These are phyloP conservation scores for Sclerotinia trifoliorum DNA, from an alignment of 2,329 filamentous ascomycete species.

Conservation along the genomic window DNA sequence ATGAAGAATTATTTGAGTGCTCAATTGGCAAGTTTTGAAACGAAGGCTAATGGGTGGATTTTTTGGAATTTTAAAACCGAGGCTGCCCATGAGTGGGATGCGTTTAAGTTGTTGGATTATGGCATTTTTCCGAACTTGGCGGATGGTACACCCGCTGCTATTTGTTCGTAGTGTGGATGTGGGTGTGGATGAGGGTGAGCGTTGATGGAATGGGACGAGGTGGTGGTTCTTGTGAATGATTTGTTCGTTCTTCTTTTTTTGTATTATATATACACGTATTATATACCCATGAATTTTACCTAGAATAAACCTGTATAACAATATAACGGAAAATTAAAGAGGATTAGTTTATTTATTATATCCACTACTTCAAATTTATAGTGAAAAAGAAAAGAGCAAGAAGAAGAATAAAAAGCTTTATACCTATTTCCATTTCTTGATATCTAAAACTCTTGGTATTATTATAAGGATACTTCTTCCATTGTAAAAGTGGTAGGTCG, in stretches of 20 bases:
- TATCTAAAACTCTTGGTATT: too few species aligned
- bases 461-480: too few species aligned
- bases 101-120: slow-evolving; percentile 48
- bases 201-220: background rate
- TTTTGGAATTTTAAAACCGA: slow-evolving; percentile 62
- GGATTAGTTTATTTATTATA: background rate
- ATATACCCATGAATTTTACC: slow-evolving; percentile 11
- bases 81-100: slow-evolving; percentile 52
- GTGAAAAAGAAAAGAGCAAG: too few species aligned
- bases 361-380: background rate
- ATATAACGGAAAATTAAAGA: background rate
- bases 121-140: slow-evolving; percentile 50
- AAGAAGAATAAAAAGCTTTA: too few species aligned
- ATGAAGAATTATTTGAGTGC: slow-evolving; percentile 53
- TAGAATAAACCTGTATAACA: background rate
- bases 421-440: too few species aligned
- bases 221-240: background rate
- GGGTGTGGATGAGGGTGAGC: too few species aligned
- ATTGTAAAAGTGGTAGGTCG: too few species aligned
- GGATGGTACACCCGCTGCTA: background rate
- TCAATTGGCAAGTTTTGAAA: slow-evolving; percentile 53
- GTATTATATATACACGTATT: background rate
- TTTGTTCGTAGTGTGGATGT: slow-evolving; percentile 8
- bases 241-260: background rate
- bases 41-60: slow-evolving; percentile 52